These are phyloP conservation scores for Fusarium sp. DNA, from an alignment of 2,329 filamentous ascomycete species.

Conservation along the genomic window DNA sequence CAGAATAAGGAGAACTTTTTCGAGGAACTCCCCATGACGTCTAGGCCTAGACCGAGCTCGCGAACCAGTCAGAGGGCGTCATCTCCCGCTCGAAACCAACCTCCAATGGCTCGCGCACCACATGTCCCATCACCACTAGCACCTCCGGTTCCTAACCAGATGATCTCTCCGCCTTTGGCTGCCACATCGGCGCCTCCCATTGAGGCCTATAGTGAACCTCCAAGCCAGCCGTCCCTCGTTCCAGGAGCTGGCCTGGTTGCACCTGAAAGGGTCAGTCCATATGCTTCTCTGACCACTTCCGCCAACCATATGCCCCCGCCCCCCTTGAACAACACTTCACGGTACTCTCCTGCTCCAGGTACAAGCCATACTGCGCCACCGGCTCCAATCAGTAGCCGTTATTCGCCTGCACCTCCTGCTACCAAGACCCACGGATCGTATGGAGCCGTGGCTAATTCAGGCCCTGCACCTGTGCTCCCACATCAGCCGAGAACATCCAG, in stretches of 20 bases:
- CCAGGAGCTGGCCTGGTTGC: constrained; percentile 61
- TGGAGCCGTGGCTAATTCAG: constrained; percentile 52
- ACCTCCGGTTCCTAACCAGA: constrained; percentile 39
- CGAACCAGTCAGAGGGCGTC: constrained; percentile 63
- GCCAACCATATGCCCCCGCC: constrained; percentile 51
- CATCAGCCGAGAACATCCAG: constrained; percentile 76
- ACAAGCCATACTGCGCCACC: constrained; percentile 52
- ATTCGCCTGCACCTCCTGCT: constrained; percentile 63
- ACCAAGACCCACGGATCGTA: constrained; percentile 61
- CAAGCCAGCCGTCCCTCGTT: constrained; percentile 23
- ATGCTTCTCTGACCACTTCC: constrained; percentile 61
- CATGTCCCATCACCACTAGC: constrained; percentile 48
- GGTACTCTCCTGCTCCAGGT: constrained; percentile 72
- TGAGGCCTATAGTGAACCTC: constrained; percentile 24
- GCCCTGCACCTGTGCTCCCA: constrained; percentile 63
- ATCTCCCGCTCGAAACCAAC: constrained; percentile 58
- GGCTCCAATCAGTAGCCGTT: constrained; percentile 62
- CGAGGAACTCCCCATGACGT: constrained; percentile 77
- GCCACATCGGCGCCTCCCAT: constrained; percentile 19
- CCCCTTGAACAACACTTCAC: constrained; percentile 54
- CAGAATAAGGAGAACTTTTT: constrained; percentile 74
- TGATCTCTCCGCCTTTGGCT: constrained; percentile 38
- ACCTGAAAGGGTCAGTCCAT: constrained; percentile 66
- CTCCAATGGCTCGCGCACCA: constrained; percentile 44
- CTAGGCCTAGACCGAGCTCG: constrained; percentile 72